Percentiles rank a stretch among this genome's conserved stretches.
phyloP scores from a whole-genome alignment of 2,329 filamentous ascomycete species.

The Nemania sp. region DNA sequence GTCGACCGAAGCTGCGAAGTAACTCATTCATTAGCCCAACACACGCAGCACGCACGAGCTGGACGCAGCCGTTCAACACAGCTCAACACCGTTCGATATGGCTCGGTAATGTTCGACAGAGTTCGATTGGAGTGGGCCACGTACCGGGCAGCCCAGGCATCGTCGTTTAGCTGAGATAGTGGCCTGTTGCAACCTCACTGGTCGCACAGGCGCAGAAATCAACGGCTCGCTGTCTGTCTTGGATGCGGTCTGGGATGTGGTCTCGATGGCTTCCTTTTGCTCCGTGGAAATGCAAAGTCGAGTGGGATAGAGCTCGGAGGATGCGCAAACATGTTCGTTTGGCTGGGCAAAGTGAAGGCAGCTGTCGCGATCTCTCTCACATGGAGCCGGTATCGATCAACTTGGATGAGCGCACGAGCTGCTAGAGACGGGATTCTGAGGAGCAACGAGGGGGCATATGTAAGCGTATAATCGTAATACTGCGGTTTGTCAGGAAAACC shows the following conservation, averaged over 20 bases:
- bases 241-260: slow-evolving; percentile 5
- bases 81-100: no score
- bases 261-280: slow-evolving; percentile 39
- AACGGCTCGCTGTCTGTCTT: slow-evolving; percentile 12
- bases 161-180: slow-evolving; percentile 29
- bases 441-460: not conserved
- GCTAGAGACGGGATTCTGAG: not conserved
- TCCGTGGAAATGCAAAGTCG: slow-evolving; percentile 41
- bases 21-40: slow-evolving; percentile 22
- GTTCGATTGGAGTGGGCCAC: slow-evolving; percentile 37
- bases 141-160: slow-evolving; percentile 63
- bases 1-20: slow-evolving; percentile 80
- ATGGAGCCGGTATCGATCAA: slow-evolving; percentile 33
- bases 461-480: not conserved
- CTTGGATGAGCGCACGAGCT: slow-evolving; percentile 8
- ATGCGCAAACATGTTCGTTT: slow-evolving; percentile 44
- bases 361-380: slow-evolving; percentile 36
- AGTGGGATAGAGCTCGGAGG: slow-evolving; percentile 38
- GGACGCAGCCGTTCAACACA: not conserved
- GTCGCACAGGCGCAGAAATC: slow-evolving; percentile 20
- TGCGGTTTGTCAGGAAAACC: slow-evolving; percentile 4
- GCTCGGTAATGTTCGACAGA: no score
- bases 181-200: slow-evolving; percentile 14
- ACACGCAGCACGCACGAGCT: slow-evolving; percentile 7
- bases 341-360: slow-evolving; percentile 27